phyloP scores from a whole-genome alignment of 2,329 filamentous ascomycete genomes.

The Apiospora aurea region DNA sequence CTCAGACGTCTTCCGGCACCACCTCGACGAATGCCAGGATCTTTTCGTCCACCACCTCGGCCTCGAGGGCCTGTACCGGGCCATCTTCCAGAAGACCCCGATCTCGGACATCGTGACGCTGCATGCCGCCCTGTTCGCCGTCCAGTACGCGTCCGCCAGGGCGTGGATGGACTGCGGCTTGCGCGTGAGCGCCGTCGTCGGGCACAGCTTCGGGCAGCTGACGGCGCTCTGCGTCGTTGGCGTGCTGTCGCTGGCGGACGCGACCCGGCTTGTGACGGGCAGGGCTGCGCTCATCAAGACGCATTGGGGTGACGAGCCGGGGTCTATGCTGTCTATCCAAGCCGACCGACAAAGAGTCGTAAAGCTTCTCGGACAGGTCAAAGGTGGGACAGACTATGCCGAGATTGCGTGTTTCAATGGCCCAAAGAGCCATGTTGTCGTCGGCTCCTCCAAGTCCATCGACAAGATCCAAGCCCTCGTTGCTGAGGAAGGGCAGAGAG shows the following conservation, averaged over 20 bases:
- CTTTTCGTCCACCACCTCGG: conserved; percentile 19
- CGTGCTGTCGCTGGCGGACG: conserved; percentile 40
- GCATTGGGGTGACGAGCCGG: conserved; percentile 28
- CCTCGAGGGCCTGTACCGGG: conserved; percentile 36
- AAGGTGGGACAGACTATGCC: background rate
- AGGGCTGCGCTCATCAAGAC: conserved; percentile 38
- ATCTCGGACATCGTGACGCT: conserved; percentile 39
- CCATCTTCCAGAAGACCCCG: conserved; percentile 37
- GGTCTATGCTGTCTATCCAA: conserved; percentile 26
- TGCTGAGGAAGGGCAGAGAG: background rate
- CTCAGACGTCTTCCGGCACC: conserved; percentile 19
- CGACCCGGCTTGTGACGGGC: conserved; percentile 38
- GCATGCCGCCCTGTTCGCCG: conserved; percentile 47
- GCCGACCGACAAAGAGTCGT: conserved; percentile 16
- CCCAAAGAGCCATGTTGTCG: conserved; percentile 30
- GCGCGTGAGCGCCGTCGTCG: conserved; percentile 39
- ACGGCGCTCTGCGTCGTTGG: conserved; percentile 47
- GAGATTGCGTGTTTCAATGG: conserved; percentile 33
- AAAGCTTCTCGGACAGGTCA: background rate
- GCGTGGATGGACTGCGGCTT: conserved; percentile 47
- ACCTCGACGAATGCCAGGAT: conserved; percentile 12
- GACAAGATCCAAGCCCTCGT: conserved; percentile 18
- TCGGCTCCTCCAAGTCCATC: conserved; percentile 28
- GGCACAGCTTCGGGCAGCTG: conserved; percentile 51
- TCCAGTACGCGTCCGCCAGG: conserved; percentile 46